Evolutionary conservation across 805 yeast species (phyloP).

Genomic region (Citeromyces nyonsensis): DNA sequence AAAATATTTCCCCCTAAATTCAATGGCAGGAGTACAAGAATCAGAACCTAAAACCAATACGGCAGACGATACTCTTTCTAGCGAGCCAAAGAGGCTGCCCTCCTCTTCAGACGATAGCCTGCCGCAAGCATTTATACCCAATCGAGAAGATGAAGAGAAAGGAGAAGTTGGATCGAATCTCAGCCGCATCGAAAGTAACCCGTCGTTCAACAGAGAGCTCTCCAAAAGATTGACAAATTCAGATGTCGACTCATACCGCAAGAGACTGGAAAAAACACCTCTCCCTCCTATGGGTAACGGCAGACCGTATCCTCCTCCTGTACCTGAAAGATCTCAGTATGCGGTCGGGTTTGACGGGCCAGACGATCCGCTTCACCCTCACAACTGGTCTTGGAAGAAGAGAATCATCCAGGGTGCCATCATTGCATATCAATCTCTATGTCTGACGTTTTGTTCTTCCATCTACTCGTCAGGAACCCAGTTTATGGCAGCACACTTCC

Average conservation of each 20-base stretch:
- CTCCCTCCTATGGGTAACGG: slow-evolving; percentile 54
- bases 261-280: too few species aligned
- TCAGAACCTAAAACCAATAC: too few species aligned
- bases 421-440: slow-evolving; percentile 30
- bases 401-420: slow-evolving; percentile 26
- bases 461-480: slow-evolving; percentile 53
- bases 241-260: too few species aligned
- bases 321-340: slow-evolving; percentile 39
- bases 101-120: too few species aligned
- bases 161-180: too few species aligned
- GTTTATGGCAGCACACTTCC: slow-evolving; percentile 31
- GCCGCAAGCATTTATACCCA: too few species aligned
- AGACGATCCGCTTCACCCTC: slow-evolving; percentile 82
- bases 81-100: too few species aligned
- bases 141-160: too few species aligned
- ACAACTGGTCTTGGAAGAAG: slow-evolving; percentile 50
- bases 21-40: too few species aligned
- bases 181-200: slow-evolving; percentile 1
- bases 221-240: slow-evolving; percentile 27
- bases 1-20: too few species aligned
- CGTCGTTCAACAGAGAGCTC: slow-evolving; percentile 7
- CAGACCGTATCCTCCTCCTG: slow-evolving; percentile 43
- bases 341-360: slow-evolving; percentile 67
- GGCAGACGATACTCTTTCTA: too few species aligned
- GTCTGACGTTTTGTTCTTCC: slow-evolving; percentile 53